A percentile compares a stretch with the other conserved stretches of the same genome.
Conservation (phyloP, 2,329 filamentous ascomycete genomes). For the Sclerotinia glacialis region DNA sequence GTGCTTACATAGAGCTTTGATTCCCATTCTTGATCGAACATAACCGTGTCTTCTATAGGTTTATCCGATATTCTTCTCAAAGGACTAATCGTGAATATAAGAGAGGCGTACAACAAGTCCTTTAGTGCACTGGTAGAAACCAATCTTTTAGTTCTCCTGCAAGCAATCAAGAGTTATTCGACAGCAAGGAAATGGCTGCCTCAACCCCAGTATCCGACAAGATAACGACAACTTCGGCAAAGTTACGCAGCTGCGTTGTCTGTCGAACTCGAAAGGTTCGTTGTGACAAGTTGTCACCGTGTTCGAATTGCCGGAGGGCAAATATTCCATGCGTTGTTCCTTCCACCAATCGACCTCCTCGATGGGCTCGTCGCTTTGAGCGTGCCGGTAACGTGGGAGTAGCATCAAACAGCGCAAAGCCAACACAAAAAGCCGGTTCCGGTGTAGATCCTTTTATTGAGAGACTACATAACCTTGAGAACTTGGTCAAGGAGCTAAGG, state of each 20-base stretch:
- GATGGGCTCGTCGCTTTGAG: constrained; percentile 54
- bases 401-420: constrained; percentile 27
- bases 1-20: not conserved
- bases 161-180: not conserved
- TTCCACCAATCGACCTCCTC: constrained; percentile 49
- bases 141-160: too few species aligned
- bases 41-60: not conserved
- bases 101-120: not conserved
- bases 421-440: constrained; percentile 32
- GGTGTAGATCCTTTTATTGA: constrained; percentile 47
- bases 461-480: constrained; percentile 49
- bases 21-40: not conserved
- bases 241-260: constrained; percentile 49
- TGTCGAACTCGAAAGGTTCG: constrained; percentile 56
- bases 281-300: constrained; percentile 56
- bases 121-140: too few species aligned
- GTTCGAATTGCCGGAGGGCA: constrained; percentile 54
- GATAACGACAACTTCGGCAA: not conserved
- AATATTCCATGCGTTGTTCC: constrained; percentile 53
- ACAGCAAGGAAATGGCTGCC: not conserved
- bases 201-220: not conserved
- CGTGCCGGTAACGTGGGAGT: constrained; percentile 38
- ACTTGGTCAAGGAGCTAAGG: constrained; percentile 50
- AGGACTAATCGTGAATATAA: too few species aligned
- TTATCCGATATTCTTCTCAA: too few species aligned